Evolutionary conservation across 495 filamentous ascomycete species (phyloP).

Genomic region (Cercophora newfieldiana): DNA sequence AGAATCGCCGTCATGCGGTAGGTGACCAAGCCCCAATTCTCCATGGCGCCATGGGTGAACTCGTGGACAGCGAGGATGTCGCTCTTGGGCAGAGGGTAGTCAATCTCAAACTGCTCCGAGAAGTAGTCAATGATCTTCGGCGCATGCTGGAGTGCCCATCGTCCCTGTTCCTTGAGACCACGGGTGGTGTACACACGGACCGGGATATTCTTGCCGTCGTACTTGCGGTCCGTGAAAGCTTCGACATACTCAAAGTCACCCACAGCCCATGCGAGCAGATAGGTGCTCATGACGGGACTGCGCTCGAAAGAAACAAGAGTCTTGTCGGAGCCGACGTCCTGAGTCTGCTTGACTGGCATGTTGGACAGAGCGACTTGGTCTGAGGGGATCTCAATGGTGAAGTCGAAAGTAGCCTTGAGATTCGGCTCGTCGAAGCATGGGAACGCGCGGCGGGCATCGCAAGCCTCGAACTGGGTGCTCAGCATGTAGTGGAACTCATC

Average conservation of each 20-base stretch:
- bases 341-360: constrained; percentile 78
- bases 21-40: constrained; percentile 94
- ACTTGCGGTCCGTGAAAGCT: constrained; percentile 80
- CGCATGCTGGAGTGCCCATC: constrained; percentile 82
- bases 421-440: constrained; percentile 99
- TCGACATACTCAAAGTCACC: constrained; percentile 98
- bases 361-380: constrained; percentile 88
- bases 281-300: constrained; percentile 95
- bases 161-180: constrained; percentile 84
- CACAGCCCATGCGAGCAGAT: constrained; percentile 92
- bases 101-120: constrained; percentile 89
- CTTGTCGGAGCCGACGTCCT: constrained; percentile 59
- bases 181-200: constrained; percentile 93
- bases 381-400: constrained; percentile 85
- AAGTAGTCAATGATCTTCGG: constrained; percentile 91
- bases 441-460: constrained; percentile 90
- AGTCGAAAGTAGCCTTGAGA: constrained; percentile 92
- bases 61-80: constrained; percentile 96
- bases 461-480: constrained; percentile 95
- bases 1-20: constrained; percentile 92
- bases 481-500: constrained; percentile 87
- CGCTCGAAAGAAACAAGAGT: constrained; percentile 83
- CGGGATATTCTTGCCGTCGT: constrained; percentile 85
- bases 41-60: constrained; percentile 67
- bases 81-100: constrained; percentile 94